Percentiles rank a stretch among this genome's conserved stretches.
Conservation (phyloP, 2,329 filamentous ascomycete species). For the Fusarium agapanthi region DNA sequence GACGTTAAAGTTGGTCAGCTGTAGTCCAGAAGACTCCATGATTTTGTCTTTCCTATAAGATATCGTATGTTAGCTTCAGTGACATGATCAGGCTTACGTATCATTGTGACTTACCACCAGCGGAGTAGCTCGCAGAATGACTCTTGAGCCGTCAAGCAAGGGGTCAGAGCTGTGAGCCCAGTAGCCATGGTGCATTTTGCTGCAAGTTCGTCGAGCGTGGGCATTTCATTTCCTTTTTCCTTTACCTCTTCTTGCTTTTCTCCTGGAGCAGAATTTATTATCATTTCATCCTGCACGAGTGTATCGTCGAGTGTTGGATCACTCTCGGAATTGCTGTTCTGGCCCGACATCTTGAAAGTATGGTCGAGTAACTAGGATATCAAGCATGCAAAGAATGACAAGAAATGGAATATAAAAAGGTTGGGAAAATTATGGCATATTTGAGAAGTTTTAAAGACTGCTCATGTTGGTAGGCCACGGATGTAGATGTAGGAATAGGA, state of each 20-base stretch:
- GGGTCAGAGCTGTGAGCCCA: neutral
- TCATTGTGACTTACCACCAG: slow-evolving; percentile 40
- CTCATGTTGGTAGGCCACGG: neutral
- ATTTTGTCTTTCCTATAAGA: slow-evolving; percentile 43
- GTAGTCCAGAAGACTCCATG: slow-evolving; percentile 36
- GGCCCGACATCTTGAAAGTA: neutral
- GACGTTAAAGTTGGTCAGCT: slow-evolving; percentile 35
- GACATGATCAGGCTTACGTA: neutral
- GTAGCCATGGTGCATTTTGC: neutral
- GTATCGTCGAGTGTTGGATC: neutral
- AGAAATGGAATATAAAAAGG: neutral
- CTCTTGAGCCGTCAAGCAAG: slow-evolving; percentile 26
- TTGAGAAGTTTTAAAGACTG: neutral
- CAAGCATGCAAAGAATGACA: neutral
- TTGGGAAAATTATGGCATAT: neutral
- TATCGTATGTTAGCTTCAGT: neutral
- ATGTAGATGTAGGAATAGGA: neutral
- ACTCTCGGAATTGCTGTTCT: neutral
- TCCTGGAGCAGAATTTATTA: neutral
- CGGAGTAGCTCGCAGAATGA: slow-evolving; percentile 48
- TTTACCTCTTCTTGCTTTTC: neutral
- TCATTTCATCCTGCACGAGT: neutral
- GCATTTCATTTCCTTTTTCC: too few relatives aligned
- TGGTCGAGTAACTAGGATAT: neutral
- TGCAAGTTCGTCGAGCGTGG: neutral